These are phyloP conservation scores for Gyrodon lividus DNA, from an alignment of 768 basidiomycete genomes.

Conservation along the genomic window DNA sequence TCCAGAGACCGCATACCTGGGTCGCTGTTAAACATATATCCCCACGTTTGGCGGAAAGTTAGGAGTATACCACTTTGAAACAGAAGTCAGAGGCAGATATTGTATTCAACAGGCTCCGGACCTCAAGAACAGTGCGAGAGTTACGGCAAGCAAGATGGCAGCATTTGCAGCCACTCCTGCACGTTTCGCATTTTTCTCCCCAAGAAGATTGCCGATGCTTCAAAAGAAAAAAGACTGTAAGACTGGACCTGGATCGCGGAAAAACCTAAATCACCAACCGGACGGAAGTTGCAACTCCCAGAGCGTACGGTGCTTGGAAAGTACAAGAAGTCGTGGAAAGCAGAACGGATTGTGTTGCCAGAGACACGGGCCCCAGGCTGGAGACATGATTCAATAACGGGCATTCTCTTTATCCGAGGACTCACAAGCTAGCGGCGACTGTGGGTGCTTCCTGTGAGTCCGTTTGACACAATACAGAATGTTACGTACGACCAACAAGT, in stretches of 20 bases:
- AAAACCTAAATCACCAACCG: slow-evolving; percentile 45
- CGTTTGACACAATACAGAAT: neutral
- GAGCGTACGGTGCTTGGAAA: slow-evolving; percentile 80
- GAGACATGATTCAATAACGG: slow-evolving; percentile 18
- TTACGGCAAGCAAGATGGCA: slow-evolving; percentile 61
- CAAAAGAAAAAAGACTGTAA: slow-evolving; percentile 1
- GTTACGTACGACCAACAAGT: slow-evolving; percentile 51
- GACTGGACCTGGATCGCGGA: neutral
- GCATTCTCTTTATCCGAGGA: neutral
- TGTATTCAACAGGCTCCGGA: slow-evolving; percentile 26
- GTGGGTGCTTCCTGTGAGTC: slow-evolving; percentile 3
- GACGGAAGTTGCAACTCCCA: slow-evolving; percentile 82
- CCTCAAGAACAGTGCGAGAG: slow-evolving; percentile 62
- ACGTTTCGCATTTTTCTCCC: slow-evolving; percentile 70
- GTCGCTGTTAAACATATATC: slow-evolving; percentile 72
- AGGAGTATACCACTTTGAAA: slow-evolving; percentile 49
- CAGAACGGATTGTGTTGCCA: slow-evolving; percentile 89
- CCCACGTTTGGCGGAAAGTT: slow-evolving; percentile 65
- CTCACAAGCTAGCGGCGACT: slow-evolving; percentile 57
- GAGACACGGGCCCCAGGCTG: slow-evolving; percentile 73
- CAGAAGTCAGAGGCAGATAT: neutral
- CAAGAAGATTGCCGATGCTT: slow-evolving; percentile 86
- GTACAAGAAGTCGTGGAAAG: slow-evolving; percentile 70
- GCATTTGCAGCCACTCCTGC: slow-evolving; percentile 70
- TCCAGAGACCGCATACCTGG: slow-evolving; percentile 36